These are phyloP conservation scores for Paraphoma sp. DNA, from an alignment of 2,329 filamentous ascomycete species.

Conservation along the genomic window DNA sequence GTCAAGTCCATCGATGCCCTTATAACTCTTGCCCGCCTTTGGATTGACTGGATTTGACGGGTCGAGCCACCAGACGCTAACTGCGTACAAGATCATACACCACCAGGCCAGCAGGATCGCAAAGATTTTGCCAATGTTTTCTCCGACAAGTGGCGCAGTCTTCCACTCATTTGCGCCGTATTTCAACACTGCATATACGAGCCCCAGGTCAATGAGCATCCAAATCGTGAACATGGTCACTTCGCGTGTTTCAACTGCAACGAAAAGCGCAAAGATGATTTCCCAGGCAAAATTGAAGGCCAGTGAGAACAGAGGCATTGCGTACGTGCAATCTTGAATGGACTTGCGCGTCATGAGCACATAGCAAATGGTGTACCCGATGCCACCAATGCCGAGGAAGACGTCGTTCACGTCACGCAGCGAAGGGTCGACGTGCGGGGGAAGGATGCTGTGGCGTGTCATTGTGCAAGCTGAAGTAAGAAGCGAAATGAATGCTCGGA, in stretches of 20 bases:
- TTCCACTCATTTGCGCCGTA: slow-evolving; percentile 55
- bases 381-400: slow-evolving; percentile 20
- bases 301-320: slow-evolving; percentile 59
- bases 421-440: slow-evolving; percentile 22
- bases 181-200: slow-evolving; percentile 57
- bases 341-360: slow-evolving; percentile 57
- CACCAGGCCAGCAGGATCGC: slow-evolving; percentile 46
- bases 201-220: slow-evolving; percentile 58
- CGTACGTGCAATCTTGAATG: slow-evolving; percentile 56
- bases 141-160: slow-evolving; percentile 51
- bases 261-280: slow-evolving; percentile 56
- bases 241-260: slow-evolving; percentile 55
- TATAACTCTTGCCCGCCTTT: slow-evolving; percentile 45
- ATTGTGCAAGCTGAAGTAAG: neutral
- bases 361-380: slow-evolving; percentile 44
- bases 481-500: neutral
- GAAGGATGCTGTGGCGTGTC: slow-evolving; percentile 11
- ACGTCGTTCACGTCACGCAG: slow-evolving; percentile 13
- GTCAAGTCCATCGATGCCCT: slow-evolving; percentile 51
- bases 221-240: slow-evolving; percentile 55
- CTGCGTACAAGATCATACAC: slow-evolving; percentile 49
- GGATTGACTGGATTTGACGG: slow-evolving; percentile 57
- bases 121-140: slow-evolving; percentile 51
- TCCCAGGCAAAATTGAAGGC: slow-evolving; percentile 62
- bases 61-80: slow-evolving; percentile 57